These are phyloP conservation scores for Penicillium sp. DNA, from an alignment of 2,329 filamentous ascomycete species.

Conservation along the genomic window DNA sequence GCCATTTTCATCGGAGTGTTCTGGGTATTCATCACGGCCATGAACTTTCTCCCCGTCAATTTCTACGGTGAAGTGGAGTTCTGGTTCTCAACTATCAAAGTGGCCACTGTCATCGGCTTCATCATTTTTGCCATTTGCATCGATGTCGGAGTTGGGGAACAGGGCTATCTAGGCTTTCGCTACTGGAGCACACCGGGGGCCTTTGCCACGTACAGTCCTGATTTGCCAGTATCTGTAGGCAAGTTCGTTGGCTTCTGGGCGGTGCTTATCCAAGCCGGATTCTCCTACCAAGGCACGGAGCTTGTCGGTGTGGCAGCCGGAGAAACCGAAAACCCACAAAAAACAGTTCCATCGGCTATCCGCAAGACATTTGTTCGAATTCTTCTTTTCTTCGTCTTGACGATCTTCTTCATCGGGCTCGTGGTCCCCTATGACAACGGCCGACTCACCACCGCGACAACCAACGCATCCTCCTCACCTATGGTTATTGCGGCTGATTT, in stretches of 20 bases:
- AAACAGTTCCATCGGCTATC: constrained; percentile 69
- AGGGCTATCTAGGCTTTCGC: constrained; percentile 71
- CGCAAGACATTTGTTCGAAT: constrained; percentile 73
- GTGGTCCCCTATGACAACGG: constrained; percentile 62
- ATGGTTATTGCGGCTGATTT: constrained; percentile 44
- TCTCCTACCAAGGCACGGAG: constrained; percentile 59
- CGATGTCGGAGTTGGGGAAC: constrained; percentile 67
- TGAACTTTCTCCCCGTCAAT: constrained; percentile 69
- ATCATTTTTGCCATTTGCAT: constrained; percentile 74
- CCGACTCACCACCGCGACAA: constrained; percentile 45
- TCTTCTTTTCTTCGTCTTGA: constrained; percentile 53
- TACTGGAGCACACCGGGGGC: constrained; percentile 70
- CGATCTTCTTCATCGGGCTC: constrained; percentile 65
- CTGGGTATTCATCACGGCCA: constrained; percentile 64
- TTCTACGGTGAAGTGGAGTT: constrained; percentile 77
- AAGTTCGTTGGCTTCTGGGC: constrained; percentile 62
- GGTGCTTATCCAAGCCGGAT: constrained; percentile 45
- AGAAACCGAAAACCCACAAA: constrained; percentile 69
- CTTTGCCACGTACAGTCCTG: constrained; percentile 62
- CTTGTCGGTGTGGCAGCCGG: constrained; percentile 73
- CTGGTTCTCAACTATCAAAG: constrained; percentile 74
- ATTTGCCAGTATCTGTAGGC: constrained; percentile 55
- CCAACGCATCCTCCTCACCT: constrained; percentile 34
- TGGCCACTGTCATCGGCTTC: constrained; percentile 70
- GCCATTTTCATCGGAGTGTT: constrained; percentile 72